Evolutionary conservation across 345 rosid genomes (phyloP).

Genomic region (Citrus medica): DNA sequence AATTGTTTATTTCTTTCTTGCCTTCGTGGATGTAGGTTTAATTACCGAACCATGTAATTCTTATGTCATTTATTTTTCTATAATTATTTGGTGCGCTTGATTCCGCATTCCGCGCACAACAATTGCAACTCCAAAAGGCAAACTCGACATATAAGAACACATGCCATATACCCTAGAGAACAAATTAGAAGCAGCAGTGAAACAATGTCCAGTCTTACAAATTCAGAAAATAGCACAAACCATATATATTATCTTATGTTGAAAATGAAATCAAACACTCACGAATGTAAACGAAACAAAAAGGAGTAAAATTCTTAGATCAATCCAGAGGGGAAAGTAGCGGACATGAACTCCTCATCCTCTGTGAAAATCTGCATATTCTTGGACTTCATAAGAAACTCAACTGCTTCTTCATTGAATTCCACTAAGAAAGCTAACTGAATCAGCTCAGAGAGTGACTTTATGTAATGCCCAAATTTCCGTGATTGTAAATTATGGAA

Average conservation of each 20-base stretch:
- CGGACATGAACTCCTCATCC: conserved; percentile 51
- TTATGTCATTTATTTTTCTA: too few relatives aligned
- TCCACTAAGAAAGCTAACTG: conserved; percentile 50
- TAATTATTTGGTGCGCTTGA: too few relatives aligned
- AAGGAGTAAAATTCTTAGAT: not conserved
- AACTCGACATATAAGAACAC: not conserved
- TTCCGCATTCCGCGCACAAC: too few relatives aligned
- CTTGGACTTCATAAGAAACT: conserved; percentile 49
- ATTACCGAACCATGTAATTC: too few relatives aligned
- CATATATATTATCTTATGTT: not conserved
- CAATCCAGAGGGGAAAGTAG: conserved; percentile 27
- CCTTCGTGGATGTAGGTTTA: too few relatives aligned
- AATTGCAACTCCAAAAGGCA: not conserved
- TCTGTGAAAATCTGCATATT: conserved; percentile 47
- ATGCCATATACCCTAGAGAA: not conserved
- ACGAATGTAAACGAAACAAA: not conserved
- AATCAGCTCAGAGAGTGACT: conserved; percentile 45
- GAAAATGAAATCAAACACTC: not conserved
- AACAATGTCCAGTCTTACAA: not conserved
- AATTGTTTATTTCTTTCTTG: too few relatives aligned
- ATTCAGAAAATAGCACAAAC: not conserved
- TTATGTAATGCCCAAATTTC: conserved; percentile 10
- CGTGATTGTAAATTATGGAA: too few relatives aligned
- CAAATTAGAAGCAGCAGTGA: not conserved
- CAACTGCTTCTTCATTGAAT: conserved; percentile 45